These are phyloP conservation scores for Lomentospora prolificans DNA, from an alignment of 2,329 filamentous ascomycete species.

Conservation along the genomic window DNA sequence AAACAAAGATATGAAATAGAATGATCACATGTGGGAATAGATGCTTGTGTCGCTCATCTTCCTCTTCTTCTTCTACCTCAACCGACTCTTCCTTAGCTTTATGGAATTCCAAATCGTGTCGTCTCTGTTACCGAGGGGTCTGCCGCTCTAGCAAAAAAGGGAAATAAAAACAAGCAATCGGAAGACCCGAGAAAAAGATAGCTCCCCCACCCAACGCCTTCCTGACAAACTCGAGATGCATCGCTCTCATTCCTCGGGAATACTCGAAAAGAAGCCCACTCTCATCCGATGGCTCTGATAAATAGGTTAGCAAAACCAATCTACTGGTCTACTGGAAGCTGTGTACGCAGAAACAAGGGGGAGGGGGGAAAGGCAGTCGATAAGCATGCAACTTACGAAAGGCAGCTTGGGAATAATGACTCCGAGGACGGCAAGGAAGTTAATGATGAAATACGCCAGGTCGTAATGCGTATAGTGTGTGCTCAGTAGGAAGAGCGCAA, in stretches of 20 bases:
- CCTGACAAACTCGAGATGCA: slow-evolving; percentile 2
- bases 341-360: background rate
- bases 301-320: slow-evolving; percentile 14
- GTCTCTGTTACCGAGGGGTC: slow-evolving; percentile 5
- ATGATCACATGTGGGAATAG: background rate
- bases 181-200: background rate
- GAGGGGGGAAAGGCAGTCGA: background rate
- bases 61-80: slow-evolving; percentile 6
- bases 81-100: slow-evolving; percentile 9
- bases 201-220: slow-evolving; percentile 3
- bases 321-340: background rate
- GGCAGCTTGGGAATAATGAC: slow-evolving; percentile 96
- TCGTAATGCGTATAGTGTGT: slow-evolving; percentile 99
- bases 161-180: background rate
- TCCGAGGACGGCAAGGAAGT: slow-evolving; percentile 82
- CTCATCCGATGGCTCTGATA: slow-evolving; percentile 66
- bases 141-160: background rate
- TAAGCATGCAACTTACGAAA: slow-evolving; percentile 54
- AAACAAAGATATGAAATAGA: slow-evolving; percentile 2
- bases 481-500: slow-evolving; percentile 88
- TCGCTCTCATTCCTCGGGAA: slow-evolving; percentile 32
- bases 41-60: slow-evolving; percentile 13
- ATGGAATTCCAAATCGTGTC: slow-evolving; percentile 1
- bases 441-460: slow-evolving; percentile 92
- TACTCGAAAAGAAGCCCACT: slow-evolving; percentile 62